Base-by-base conservation (phyloP, 1,139 yeast genomes). In the Lodderomyces oxycetoniae region DNA sequence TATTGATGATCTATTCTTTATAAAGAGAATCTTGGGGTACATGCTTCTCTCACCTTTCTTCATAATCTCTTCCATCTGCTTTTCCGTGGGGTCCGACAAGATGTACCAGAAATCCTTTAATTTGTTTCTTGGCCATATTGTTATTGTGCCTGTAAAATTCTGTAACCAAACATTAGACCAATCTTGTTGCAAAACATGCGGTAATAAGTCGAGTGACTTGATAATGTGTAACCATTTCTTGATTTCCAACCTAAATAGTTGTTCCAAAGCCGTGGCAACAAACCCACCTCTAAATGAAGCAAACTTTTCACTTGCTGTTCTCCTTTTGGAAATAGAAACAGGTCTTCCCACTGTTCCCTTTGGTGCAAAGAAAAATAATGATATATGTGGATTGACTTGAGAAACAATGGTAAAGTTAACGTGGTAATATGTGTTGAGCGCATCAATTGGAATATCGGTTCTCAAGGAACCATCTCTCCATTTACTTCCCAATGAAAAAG, bases 301-400 rank as follows among this genome's bases (percentile, higher is more conserved):
- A 42, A 54, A 67, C 34, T 57, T 59, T 36, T 59, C 63, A 12
- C 46, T 52, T 26, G 50, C 47, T 10, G 71, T 64, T 36, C 59
- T 74, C n/a, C 81, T 57, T 40, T 82, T 69, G 0, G 71, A 50
- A 4, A 54, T 51, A 0, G 84, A 72, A 11, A 84, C 86, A 0
- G 94, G 94, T 36, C 83, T 64, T 0, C 94, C 94, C 17, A 83
- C 86, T 1, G 87, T 77, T 2, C 94, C 94, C 46, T 81, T 73
- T 12, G 91, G 88, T 3, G 89, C 84, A 52, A 77, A 84, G 47
- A 79, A 80, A 56, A 84, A 84, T 23, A 84, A 63, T 37, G 83
- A 73, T 30, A 84, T 81, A 52, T 84, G 94, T 1, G 94, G 93
- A 51, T 84, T 84, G 7, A 83, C 91, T 55, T 84, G 94, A 5